Base-by-base conservation (phyloP, 75 land plant genomes). In the Larix kaempferi region DNA sequence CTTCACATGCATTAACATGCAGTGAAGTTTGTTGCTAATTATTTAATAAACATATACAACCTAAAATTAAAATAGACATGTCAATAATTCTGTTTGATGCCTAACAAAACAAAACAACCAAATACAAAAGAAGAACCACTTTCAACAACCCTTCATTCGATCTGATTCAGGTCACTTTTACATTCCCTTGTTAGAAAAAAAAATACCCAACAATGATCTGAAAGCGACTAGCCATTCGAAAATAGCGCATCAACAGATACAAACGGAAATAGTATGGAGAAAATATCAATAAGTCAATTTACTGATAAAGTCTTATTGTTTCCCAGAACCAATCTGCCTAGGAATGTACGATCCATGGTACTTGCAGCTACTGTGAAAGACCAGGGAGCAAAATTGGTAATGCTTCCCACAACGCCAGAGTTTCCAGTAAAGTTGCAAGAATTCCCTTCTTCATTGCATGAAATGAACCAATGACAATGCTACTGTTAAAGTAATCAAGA, bases 391-490 rank as follows among this genome's bases (percentile, higher is more conserved):
- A 54, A 27, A 41, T 78, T 84, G 56, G 35, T 52, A 5, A 82
- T 75, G 14, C 79, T 49, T 16, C 37, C 35, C 3, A 1, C 2
- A 29, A 57, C 44, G 5, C 80, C 78, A 63, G 14, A n/a, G 54
- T 87, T 84, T 7, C 84, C 86, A 21, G 84, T 86, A 49, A 80
- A 81, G 33, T 71, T 64, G 22, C 80, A 27, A 19, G 79, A 23
- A 87, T 59, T 14, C 80, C 81, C 17, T 73, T 75, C 39, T 35
- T 71, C 74, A 76, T 56, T 26, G 87, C 79, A 2, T 86, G 86
- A 73, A 94, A 94, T 0, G 99, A 89, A 7, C 98, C 99, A 71
- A 94, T 81, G 12, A 93, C 92, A 41, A 94, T 92, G 67, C 81
- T 86, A 2, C 10, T 25, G 79, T 90, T 98, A 2, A 80, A 59